phyloP scores from a whole-genome alignment of 148 eudicot species.

The Fallopia convolvulus region DNA sequence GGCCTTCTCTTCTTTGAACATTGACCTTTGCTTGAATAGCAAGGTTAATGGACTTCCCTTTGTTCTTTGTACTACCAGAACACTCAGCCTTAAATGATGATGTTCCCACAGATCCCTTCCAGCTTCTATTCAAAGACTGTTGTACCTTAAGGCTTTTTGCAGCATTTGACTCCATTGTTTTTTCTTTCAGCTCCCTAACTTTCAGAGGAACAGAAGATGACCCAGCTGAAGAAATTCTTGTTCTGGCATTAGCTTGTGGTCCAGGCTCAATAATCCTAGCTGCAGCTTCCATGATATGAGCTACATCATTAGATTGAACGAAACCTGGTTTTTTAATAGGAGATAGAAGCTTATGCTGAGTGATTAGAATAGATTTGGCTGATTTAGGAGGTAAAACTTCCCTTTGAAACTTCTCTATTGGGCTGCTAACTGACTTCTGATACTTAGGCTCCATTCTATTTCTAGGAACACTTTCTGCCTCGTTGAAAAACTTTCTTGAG shows the following conservation, averaged over 20 bases:
- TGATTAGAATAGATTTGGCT: slow-evolving; percentile 76
- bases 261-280: slow-evolving; percentile 68
- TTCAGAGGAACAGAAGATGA: slow-evolving; percentile 62
- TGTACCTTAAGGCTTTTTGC: slow-evolving; percentile 50
- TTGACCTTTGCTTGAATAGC: slow-evolving; percentile 94
- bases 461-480: slow-evolving; percentile 28
- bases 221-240: slow-evolving; percentile 30
- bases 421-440: slow-evolving; percentile 38
- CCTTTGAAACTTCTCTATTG: slow-evolving; percentile 74
- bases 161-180: slow-evolving; percentile 53
- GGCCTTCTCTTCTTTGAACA: slow-evolving; percentile 79
- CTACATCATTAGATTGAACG: slow-evolving; percentile 55
- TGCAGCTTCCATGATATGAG: slow-evolving; percentile 91
- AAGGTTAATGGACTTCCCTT: slow-evolving; percentile 70
- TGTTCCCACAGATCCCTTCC: slow-evolving; percentile 39
- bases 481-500: slow-evolving; percentile 27
- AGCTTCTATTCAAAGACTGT: slow-evolving; percentile 51
- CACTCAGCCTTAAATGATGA: slow-evolving; percentile 30
- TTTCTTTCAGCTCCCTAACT: slow-evolving; percentile 62
- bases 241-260: slow-evolving; percentile 34
- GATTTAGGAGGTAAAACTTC: slow-evolving; percentile 83
- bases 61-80: slow-evolving; percentile 31
- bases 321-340: slow-evolving; percentile 76
- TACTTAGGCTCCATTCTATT: slow-evolving; percentile 25
- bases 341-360: slow-evolving; percentile 85